phyloP scores from a whole-genome alignment of 2,329 filamentous ascomycete species.

The Beauveria medogensis region DNA sequence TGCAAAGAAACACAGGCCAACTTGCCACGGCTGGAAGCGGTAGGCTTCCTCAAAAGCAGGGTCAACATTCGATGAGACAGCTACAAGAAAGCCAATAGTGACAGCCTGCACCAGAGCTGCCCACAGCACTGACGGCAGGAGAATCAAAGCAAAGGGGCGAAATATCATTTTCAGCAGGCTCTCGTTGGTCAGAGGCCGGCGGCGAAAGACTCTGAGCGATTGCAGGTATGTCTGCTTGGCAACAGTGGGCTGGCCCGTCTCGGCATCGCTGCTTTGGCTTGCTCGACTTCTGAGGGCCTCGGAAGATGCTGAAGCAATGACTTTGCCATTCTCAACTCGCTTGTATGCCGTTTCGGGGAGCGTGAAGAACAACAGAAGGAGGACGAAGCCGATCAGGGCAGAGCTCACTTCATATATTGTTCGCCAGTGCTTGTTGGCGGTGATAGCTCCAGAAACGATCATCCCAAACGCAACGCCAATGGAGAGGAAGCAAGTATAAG shows the following conservation, averaged over 20 bases:
- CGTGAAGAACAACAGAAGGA: constrained; percentile 41
- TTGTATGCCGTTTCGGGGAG: constrained; percentile 47
- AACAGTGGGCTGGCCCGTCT: constrained; percentile 7
- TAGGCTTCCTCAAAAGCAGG: constrained; percentile 35
- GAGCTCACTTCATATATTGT: constrained; percentile 43
- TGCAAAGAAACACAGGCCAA: constrained; percentile 43
- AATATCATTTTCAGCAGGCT: constrained; percentile 38
- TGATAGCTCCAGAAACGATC: constrained; percentile 39
- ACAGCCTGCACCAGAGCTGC: constrained; percentile 45
- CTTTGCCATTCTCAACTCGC: constrained; percentile 19
- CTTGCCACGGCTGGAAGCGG: constrained; percentile 36
- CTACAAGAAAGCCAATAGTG: constrained; percentile 47
- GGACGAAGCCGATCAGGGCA: constrained; percentile 39
- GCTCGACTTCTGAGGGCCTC: constrained; percentile 2
- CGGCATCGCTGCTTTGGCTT: constrained; percentile 11
- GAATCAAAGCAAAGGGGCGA: constrained; percentile 41
- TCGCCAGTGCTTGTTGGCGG: constrained; percentile 39
- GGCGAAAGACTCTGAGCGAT: constrained; percentile 32
- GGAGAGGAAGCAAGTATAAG: constrained; percentile 33
- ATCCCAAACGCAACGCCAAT: constrained; percentile 35
- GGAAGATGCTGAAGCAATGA: constrained; percentile 11
- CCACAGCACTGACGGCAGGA: constrained; percentile 47
- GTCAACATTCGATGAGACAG: constrained; percentile 45
- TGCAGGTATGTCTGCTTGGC: constrained; percentile 25
- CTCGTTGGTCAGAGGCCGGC: constrained; percentile 34